Base-by-base conservation (phyloP, 495 filamentous ascomycete genomes). In the Daldinia bambusicola region DNA sequence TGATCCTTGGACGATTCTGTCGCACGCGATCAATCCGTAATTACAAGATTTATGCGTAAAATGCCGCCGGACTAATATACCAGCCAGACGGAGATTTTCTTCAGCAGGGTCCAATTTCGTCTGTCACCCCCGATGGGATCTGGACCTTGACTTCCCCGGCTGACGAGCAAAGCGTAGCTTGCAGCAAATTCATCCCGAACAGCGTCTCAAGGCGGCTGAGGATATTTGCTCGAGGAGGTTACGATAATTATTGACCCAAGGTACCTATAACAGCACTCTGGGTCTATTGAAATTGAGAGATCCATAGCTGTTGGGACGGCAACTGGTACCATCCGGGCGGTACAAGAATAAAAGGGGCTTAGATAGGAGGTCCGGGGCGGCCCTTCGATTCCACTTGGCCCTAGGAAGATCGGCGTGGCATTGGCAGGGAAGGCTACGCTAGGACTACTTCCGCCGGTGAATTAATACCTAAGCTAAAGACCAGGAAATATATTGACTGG, bases 31-130 rank as follows among this genome's bases (percentile, higher is more conserved):
- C 67, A 70, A 70, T 58, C 71, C 67, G 67, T 74, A 74, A 74
- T 74, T 74, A 67, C 67, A 67, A 74, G 67, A 74, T 74, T 74
- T 65, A 74, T 74, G 71, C 71, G 71, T 67, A 74, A 74, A 74
- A 74, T 74, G 71, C 71, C 71, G 71, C 67, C 71, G 71, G 71
- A 48, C 62, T 63, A 74, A 64, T 70, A 61, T 45, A 41, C 71
- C 71, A 74, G 50, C 71, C 71, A 74, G 71, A 74, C 71, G 71
- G 71, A 74, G 71, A 74, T 67, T 74, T 74, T 74, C 58, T 52
- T 66, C 62, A 74, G 71, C 71, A 74, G 67, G 71, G 71, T 64
- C 71, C 71, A 70, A 70, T 70, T 74, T 67, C 63, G 62, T 56
- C 53, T 65, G 57, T 67, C 63, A 63, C 62, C 58, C 55, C 62